phyloP scores from a whole-genome alignment of 192 early-diverging fungal species.

The Coemansia sp. region DNA sequence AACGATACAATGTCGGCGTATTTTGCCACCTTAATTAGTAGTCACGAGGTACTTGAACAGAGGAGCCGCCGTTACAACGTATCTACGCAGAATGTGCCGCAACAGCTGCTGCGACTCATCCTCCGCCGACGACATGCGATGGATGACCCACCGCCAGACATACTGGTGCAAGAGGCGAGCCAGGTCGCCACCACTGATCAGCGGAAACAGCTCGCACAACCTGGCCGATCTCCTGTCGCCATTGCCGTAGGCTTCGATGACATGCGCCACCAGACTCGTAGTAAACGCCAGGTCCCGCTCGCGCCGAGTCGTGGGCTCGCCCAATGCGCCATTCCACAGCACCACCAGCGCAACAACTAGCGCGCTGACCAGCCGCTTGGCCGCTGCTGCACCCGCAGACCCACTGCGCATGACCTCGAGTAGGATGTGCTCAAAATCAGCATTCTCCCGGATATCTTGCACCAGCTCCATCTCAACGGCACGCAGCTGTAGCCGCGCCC shows the following conservation, averaged over 20 bases:
- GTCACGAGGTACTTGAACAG: slow-evolving; percentile 23
- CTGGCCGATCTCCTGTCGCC: not conserved
- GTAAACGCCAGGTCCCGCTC: slow-evolving; percentile 34
- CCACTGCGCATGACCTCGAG: slow-evolving; percentile 9
- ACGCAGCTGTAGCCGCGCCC: slow-evolving; percentile 18
- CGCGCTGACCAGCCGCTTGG: slow-evolving; percentile 28
- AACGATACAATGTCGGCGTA: not conserved
- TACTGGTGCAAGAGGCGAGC: slow-evolving; percentile 37
- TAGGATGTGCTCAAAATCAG: slow-evolving; percentile 24
- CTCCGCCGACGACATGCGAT: slow-evolving; percentile 35
- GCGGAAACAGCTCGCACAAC: slow-evolving; percentile 21
- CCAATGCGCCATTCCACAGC: slow-evolving; percentile 44
- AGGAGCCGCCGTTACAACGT: slow-evolving; percentile 30
- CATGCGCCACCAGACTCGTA: slow-evolving; percentile 12
- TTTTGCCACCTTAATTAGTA: not conserved
- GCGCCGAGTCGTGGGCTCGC: slow-evolving; percentile 27
- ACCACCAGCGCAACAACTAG: slow-evolving; percentile 34
- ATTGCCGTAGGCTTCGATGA: slow-evolving; percentile 17
- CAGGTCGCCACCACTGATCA: slow-evolving; percentile 28
- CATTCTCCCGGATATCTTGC: slow-evolving; percentile 30
- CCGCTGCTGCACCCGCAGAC: slow-evolving; percentile 6
- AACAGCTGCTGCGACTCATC: slow-evolving; percentile 31
- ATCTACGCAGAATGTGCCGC: slow-evolving; percentile 35
- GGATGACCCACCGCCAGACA: slow-evolving; percentile 46
- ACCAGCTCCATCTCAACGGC: slow-evolving; percentile 44